Conservation (phyloP, 768 basidiomycete species). For the Mycena latifolia region DNA sequence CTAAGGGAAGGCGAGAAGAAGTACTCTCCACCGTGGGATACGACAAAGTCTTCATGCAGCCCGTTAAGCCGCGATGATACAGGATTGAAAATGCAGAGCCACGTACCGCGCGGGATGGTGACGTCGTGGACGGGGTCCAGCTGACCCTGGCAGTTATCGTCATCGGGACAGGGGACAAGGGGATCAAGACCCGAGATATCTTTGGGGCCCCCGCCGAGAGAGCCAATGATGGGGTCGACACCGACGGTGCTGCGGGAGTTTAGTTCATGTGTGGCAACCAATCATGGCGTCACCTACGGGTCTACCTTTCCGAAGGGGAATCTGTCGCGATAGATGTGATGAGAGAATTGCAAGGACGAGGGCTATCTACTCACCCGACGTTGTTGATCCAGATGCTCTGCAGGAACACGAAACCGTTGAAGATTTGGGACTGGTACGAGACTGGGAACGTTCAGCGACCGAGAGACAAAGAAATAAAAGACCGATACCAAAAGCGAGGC, state of each 20-base stretch:
- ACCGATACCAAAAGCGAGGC: slow-evolving; percentile 35
- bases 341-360: neutral
- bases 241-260: slow-evolving; percentile 22
- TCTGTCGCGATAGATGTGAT: slow-evolving; percentile 1
- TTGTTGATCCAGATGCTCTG: neutral
- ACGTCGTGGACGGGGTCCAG: slow-evolving; percentile 26
- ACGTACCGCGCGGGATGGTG: slow-evolving; percentile 24
- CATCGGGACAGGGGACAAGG: slow-evolving; percentile 12
- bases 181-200: slow-evolving; percentile 35
- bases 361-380: neutral
- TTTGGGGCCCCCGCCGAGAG: slow-evolving; percentile 18
- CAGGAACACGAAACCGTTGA: neutral
- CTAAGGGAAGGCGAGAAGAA: slow-evolving; percentile 31
- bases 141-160: neutral
- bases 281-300: slow-evolving; percentile 12
- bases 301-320: slow-evolving; percentile 36
- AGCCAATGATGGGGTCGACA: slow-evolving; percentile 36
- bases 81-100: neutral
- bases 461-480: neutral
- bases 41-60: slow-evolving; percentile 21
- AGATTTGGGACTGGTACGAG: neutral
- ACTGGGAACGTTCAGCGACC: slow-evolving; percentile 8
- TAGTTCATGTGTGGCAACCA: neutral
- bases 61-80: neutral
- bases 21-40: slow-evolving; percentile 32